Base-by-base conservation (phyloP, 192 early-diverging fungal species). In the Backusella tarrabulga region DNA sequence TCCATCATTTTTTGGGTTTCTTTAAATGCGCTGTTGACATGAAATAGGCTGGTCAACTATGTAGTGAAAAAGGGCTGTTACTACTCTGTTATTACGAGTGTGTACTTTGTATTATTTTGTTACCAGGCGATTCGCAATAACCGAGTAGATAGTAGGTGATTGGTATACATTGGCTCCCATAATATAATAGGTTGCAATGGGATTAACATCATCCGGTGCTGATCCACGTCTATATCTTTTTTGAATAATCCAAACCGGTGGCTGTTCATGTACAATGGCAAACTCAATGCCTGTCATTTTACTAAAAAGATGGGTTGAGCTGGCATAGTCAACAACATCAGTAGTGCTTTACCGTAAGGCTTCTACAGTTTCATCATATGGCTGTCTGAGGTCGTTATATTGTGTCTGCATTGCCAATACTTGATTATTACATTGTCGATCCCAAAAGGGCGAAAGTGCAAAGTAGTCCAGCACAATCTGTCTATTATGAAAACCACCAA, bases 391-490 rank as follows among this genome's bases (percentile, higher is more conserved):
- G 41, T 92, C 92, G 72, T 93, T 95, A 83, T 89, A 93, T 79
- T 92, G 91, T 36, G 92, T 95, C 73, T 95, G 93, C 93, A 95
- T 95, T 73, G 87, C 83, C 4, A 95, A 79, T n/a, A 90, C 85
- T 2, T 90, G 90, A 76, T 95, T 95, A 79, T 93, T 95, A 84
- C 92, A 90, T 29, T 90, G 85, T 15, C 89, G 80, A 76, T 95
- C 93, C 92, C 93, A 95, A 82, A 95, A 95, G 4, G 93, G 92
- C 21, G 93, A 95, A 77, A 87, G 83, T 29, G 90, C 90, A 85
- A 95, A 95, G 77, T 95, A 95, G 80, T 93, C 91, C 0, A 95
- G 81, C 0, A 95, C 92, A 75, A 92, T 93, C 67, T 93, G 89
- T 23, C 89, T 87, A 21, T 90, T 91, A 35, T 80, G 83, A 42